Evolutionary conservation across 1,139 yeast genomes (phyloP), one percentile per base, ranked within the genome.

Genomic region (Hansenula lynferdii): DNA sequence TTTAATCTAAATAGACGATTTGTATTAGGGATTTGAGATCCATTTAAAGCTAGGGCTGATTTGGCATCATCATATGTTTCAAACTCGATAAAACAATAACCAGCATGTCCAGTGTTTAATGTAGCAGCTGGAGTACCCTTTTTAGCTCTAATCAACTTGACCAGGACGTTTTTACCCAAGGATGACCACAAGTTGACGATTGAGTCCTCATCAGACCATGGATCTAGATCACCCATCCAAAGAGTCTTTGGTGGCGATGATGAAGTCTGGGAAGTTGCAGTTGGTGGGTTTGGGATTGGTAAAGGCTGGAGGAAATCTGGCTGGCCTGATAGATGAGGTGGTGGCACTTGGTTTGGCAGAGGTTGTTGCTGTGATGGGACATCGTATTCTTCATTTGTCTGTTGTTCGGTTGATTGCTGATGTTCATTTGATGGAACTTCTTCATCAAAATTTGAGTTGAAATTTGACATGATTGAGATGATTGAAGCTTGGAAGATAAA

Each of bases 151-250:
- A 78, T 78, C 44, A 79, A 59, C 48, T 77, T 77, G 30, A 77
- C 77, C 36, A 64, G 47, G 44, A 63, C 56, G 43, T 60, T 32
- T 57, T 67, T 64, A 3, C 69, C 69, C 15, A 65, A 39, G 8
- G 54, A 40, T 9, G 53, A 48, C 90, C 90, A 82, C 34, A 83
- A 69, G 43, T 70, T 71, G 32, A 67, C 69, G 32, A 83, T 74
- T 1, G 73, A 72, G 19, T 61, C 57, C 54, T 83, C 90, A 49
- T 80, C 85, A 62, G 85, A 72, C 72, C 79, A 74, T 15, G 85
- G 85, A 53, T 82, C 90, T 47, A 83, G 64, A 53, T 82, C 92
- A 17, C 92, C 92, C 92, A 83, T 83, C 86, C 86, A 80, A 36
- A 77, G 55, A 2, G 84, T 77, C 42, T 78, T 62, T 26, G 82